Evolutionary conservation across 805 yeast species (phyloP).

Genomic region (Vanderwaltozyma tropicalis): DNA sequence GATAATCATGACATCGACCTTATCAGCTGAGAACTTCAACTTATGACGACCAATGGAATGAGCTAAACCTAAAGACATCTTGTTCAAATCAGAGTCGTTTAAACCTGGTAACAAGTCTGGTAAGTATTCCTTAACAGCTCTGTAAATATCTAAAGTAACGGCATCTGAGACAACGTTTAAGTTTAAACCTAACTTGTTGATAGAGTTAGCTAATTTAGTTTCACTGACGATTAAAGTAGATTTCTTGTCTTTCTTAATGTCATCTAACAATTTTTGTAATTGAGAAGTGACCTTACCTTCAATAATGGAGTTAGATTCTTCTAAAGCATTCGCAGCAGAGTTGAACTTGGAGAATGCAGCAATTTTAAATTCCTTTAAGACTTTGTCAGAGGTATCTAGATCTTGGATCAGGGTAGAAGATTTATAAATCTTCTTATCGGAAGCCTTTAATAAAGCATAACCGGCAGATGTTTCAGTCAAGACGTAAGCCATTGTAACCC

Average conservation of each 20-base stretch:
- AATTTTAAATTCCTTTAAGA: slow-evolving; percentile 80
- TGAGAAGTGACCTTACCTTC: slow-evolving; percentile 90
- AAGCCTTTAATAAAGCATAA: slow-evolving; percentile 92
- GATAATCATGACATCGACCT: slow-evolving; percentile 97
- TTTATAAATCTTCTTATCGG: slow-evolving; percentile 94
- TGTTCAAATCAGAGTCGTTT: slow-evolving; percentile 69
- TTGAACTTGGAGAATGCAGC: slow-evolving; percentile 91
- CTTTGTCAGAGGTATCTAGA: slow-evolving; percentile 73
- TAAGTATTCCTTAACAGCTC: slow-evolving; percentile 89
- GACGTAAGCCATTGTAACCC: slow-evolving; percentile 83
- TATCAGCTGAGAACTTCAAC: slow-evolving; percentile 93
- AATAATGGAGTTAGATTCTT: slow-evolving; percentile 83
- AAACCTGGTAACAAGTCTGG: slow-evolving; percentile 93
- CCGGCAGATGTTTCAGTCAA: slow-evolving; percentile 98
- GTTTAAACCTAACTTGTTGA: slow-evolving; percentile 85
- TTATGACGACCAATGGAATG: slow-evolving; percentile 98
- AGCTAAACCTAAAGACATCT: slow-evolving; percentile 97
- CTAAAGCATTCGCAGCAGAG: slow-evolving; percentile 92
- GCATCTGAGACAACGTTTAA: slow-evolving; percentile 89
- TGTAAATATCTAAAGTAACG: slow-evolving; percentile 84
- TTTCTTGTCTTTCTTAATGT: slow-evolving; percentile 70
- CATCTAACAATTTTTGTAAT: slow-evolving; percentile 66
- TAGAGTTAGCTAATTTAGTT: slow-evolving; percentile 91
- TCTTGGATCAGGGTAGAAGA: slow-evolving; percentile 64
- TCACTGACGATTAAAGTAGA: slow-evolving; percentile 85